Percentiles rank a stretch among this genome's conserved stretches.
These are phyloP conservation scores for Ustilago tritici DNA, from an alignment of 1,284 basidiomycete genomes.

Conservation along the genomic window DNA sequence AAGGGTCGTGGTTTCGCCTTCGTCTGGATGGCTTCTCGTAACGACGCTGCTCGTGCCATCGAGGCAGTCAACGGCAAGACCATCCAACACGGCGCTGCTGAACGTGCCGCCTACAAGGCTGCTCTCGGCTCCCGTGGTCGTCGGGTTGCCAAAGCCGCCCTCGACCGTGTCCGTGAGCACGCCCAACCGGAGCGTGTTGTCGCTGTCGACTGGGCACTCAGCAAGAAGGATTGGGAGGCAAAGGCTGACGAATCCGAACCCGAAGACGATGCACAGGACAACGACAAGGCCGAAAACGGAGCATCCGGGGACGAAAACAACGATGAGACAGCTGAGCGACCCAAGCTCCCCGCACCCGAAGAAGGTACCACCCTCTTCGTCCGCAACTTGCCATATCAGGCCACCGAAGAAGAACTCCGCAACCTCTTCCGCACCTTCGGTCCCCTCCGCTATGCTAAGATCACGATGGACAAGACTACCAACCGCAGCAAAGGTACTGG, in stretches of 20 bases:
- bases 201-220: conserved; percentile 96
- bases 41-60: conserved; percentile 87
- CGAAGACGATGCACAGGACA: conserved; percentile 70
- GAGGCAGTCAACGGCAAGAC: conserved; percentile 85
- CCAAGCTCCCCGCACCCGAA: conserved; percentile 59
- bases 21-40: conserved; percentile 89
- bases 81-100: conserved; percentile 77
- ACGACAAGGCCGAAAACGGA: conserved; percentile 61
- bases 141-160: conserved; percentile 75
- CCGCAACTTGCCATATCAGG: conserved; percentile 91
- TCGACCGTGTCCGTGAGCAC: conserved; percentile 46
- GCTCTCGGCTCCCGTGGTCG: conserved; percentile 76
- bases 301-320: conserved; percentile 67
- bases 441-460: conserved; percentile 89
- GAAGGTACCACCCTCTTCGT: conserved; percentile 90
- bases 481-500: conserved; percentile 92
- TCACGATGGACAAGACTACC: conserved; percentile 85
- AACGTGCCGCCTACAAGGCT: conserved; percentile 76
- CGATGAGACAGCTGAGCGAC: conserved; percentile 53
- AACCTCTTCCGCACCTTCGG: conserved; percentile 77
- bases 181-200: conserved; percentile 76
- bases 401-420: conserved; percentile 70
- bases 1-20: conserved; percentile 90
- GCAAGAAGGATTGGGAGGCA: conserved; percentile 91
- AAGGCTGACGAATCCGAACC: conserved; percentile 72